Base-by-base conservation (phyloP, 352 stramenopile species). In the Globisporangium apiculatum region DNA sequence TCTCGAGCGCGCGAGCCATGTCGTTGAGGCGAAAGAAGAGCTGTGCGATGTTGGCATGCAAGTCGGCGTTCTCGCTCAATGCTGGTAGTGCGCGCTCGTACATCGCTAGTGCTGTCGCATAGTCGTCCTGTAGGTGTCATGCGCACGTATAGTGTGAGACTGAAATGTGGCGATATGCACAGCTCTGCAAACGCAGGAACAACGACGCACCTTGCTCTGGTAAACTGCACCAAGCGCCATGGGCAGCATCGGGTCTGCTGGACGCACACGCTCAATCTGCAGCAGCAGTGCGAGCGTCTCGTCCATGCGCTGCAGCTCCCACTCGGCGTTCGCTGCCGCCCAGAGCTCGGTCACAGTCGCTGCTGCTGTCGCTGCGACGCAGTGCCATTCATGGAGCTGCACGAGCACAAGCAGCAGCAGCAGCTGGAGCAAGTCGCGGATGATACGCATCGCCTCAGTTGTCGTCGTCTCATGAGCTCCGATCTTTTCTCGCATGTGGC, bases 211-310 rank as follows among this genome's bases (percentile, higher is more conserved):
- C 42, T 65, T 63, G 53, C 55, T 51, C 4, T 68, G 67, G 47
- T 68, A 67, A 52, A 78, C 57, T 11, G 69, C 57, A n/a, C 65
- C 72, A 4, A 72, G 62, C 0, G 64, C 67, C 51, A 71, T 45
- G 15, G 51, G 65, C 11, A 64, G 55, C 12, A 51, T 55, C 24
- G 64, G 58, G 51, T 72, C 53, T 35, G 57, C 54, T 0, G 72
- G 67, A 43, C 62, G n/a, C 47, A 69, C 50, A 4, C 15, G 52
- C 43, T 73, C 51, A 41, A 75, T 71, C 18, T 61, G 50, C 55
- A 62, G 51, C 58, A 78, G 55, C n/a, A 71, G 24, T 18, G n/a
- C 40, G 31, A 78, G 50, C n/a, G 57, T 57, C 54, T 62, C 61
- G 47, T 73, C 70, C 12, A 71, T 48, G 31, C 47, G 58, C 60